These are phyloP conservation scores for Dryas drummondii DNA, from an alignment of 306 rosid species.

Conservation along the genomic window DNA sequence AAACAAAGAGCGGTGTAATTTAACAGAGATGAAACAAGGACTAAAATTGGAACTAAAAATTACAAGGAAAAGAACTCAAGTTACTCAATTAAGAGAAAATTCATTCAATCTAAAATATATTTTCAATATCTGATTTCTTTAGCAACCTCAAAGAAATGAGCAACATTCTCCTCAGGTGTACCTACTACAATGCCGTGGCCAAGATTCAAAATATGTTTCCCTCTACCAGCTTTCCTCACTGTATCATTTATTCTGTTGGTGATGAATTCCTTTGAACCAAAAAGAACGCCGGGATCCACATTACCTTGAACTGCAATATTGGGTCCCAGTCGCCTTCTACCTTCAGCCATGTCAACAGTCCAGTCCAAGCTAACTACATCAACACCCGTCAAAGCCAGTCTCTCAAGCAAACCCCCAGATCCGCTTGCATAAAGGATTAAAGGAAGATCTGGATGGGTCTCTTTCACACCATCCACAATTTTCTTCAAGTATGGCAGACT, in stretches of 20 bases:
- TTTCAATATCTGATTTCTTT: no score
- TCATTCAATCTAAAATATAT: no score
- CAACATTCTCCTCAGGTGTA: slow-evolving; percentile 39
- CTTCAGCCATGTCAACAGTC: slow-evolving; percentile 98
- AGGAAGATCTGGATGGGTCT: slow-evolving; percentile 83
- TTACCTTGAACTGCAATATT: slow-evolving; percentile 90
- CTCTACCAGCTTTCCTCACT: slow-evolving; percentile 79
- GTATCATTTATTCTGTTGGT: slow-evolving; percentile 75
- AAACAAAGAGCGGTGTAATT: no score
- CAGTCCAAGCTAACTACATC: slow-evolving; percentile 97
- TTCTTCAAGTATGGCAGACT: slow-evolving; percentile 93
- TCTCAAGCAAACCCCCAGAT: slow-evolving; percentile 93
- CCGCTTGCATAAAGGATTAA: slow-evolving; percentile 95
- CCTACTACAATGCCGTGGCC: slow-evolving; percentile 49
- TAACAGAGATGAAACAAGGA: no score
- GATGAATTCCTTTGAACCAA: slow-evolving; percentile 89
- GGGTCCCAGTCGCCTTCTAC: slow-evolving; percentile 76
- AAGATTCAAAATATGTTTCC: slow-evolving; percentile 75
- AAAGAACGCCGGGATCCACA: slow-evolving; percentile 95
- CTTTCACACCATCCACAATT: slow-evolving; percentile 73
- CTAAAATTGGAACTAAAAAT: no score
- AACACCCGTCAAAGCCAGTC: slow-evolving; percentile 81
- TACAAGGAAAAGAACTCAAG: no score
- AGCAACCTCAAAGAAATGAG: no score
- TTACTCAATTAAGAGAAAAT: no score